A percentile compares a stretch with the other conserved stretches of the same genome.
Conservation (phyloP, 106 monocot genomes). For the Xerophyta viscosa region DNA sequence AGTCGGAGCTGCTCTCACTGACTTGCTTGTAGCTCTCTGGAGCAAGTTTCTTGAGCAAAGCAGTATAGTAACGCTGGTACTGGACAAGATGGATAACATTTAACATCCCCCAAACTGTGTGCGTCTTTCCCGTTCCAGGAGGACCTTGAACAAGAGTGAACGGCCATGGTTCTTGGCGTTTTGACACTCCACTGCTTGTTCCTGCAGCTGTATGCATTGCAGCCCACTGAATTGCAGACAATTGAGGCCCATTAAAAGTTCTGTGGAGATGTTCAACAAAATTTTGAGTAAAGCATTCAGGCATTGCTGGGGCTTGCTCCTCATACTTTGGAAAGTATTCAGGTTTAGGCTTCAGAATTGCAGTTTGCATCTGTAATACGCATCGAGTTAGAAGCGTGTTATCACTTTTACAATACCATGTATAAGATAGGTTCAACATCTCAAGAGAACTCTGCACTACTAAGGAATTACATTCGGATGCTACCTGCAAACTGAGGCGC, state of each 20-base stretch:
- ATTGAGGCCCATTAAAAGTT: conserved; percentile 78
- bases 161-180: conserved; percentile 90
- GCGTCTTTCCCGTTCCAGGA: conserved; percentile 96
- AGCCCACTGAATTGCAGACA: conserved; percentile 96
- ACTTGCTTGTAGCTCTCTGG: conserved; percentile 89
- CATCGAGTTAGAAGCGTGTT: no score
- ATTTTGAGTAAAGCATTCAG: conserved; percentile 90
- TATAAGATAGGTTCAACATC: no score
- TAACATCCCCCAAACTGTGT: conserved; percentile 99
- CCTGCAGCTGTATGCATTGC: conserved; percentile 98
- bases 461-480: no score
- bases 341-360: conserved; percentile 88
- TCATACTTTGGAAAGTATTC: conserved; percentile 95
- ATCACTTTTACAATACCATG: no score
- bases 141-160: conserved; percentile 98
- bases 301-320: conserved; percentile 79
- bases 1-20: conserved; percentile 42
- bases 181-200: conserved; percentile 31
- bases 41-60: conserved; percentile 92
- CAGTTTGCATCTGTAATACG: conserved; percentile 87
- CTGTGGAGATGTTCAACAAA: conserved; percentile 84
- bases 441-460: no score
- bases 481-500: conserved; percentile 82
- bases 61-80: conserved; percentile 92
- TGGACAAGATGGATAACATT: conserved; percentile 99